Conservation (phyloP, 148 eudicot species). For the Rhododendron vialii region DNA sequence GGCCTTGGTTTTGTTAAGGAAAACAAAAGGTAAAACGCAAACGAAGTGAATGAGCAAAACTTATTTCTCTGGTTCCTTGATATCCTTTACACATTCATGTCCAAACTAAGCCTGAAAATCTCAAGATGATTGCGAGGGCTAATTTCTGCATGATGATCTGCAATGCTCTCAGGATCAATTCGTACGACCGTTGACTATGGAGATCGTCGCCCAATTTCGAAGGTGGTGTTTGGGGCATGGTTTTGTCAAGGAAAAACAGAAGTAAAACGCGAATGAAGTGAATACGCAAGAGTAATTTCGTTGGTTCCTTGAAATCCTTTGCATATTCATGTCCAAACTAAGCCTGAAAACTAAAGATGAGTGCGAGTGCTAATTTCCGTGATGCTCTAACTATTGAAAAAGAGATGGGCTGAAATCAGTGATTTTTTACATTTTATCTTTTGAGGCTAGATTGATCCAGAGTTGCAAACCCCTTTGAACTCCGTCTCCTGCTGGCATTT, state of each 20-base stretch:
- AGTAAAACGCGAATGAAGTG: too few relatives aligned
- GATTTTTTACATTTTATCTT: constrained; percentile 72
- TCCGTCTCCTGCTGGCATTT: constrained; percentile 88
- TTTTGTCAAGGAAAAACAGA: too few relatives aligned
- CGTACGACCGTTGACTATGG: too few relatives aligned
- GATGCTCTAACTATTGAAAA: neutral
- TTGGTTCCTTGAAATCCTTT: neutral
- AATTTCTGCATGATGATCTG: too few relatives aligned
- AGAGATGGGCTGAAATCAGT: neutral
- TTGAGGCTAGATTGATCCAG: constrained; percentile 87
- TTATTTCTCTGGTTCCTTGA: too few relatives aligned
- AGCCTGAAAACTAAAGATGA: neutral
- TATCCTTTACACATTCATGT: too few relatives aligned
- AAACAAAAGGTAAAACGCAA: too few relatives aligned
- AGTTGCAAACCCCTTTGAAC: constrained; percentile 78
- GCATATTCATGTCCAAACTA: neutral
- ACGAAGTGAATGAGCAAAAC: neutral
- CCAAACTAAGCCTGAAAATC: too few relatives aligned
- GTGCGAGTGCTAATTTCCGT: neutral
- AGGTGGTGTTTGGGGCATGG: too few relatives aligned
- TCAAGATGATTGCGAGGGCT: too few relatives aligned
- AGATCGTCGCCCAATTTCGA: too few relatives aligned
- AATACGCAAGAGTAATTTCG: neutral
- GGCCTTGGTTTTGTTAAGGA: neutral
- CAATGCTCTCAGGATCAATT: too few relatives aligned